These are phyloP conservation scores for Nadsonia commutata DNA, from an alignment of 1,139 yeast species.

Conservation along the genomic window DNA sequence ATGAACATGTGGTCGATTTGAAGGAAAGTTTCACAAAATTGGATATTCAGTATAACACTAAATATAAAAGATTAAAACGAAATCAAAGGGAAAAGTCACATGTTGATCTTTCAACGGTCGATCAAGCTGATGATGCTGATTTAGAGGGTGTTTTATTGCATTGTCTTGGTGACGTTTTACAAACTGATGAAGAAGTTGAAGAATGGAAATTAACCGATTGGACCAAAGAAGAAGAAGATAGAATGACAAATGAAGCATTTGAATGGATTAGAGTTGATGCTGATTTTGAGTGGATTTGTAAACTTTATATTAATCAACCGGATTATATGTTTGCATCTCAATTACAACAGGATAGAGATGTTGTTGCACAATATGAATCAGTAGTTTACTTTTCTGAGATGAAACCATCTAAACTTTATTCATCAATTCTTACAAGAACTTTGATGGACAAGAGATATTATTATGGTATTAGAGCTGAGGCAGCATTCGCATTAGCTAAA, in stretches of 20 bases:
- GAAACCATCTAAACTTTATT: constrained; percentile 51
- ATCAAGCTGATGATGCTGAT: constrained; percentile 18
- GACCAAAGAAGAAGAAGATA: constrained; percentile 56
- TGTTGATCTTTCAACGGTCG: constrained; percentile 16
- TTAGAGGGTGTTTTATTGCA: constrained; percentile 32
- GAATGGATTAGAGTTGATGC: constrained; percentile 97
- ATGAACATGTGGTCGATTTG: constrained; percentile 89
- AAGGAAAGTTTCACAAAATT: constrained; percentile 75
- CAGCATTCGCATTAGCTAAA: constrained; percentile 63
- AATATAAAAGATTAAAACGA: constrained; percentile 60
- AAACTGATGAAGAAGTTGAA: constrained; percentile 40
- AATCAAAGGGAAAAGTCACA: constrained; percentile 30
- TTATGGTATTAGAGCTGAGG: constrained; percentile 79
- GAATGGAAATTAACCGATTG: constrained; percentile 71
- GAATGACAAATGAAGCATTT: constrained; percentile 67
- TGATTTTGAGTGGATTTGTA: constrained; percentile 93
- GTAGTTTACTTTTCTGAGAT: constrained; percentile 52
- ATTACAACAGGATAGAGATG: constrained; percentile 86
- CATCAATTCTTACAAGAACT: constrained; percentile 68
- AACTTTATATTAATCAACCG: constrained; percentile 68
- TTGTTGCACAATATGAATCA: constrained; percentile 88
- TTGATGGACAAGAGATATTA: constrained; percentile 73
- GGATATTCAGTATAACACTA: constrained; percentile 90
- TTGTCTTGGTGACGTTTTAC: constrained; percentile 69
- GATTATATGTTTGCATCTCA: constrained; percentile 94